Conservation (phyloP, 2,329 filamentous ascomycete genomes). For the Aureobasidium melanogenum region DNA sequence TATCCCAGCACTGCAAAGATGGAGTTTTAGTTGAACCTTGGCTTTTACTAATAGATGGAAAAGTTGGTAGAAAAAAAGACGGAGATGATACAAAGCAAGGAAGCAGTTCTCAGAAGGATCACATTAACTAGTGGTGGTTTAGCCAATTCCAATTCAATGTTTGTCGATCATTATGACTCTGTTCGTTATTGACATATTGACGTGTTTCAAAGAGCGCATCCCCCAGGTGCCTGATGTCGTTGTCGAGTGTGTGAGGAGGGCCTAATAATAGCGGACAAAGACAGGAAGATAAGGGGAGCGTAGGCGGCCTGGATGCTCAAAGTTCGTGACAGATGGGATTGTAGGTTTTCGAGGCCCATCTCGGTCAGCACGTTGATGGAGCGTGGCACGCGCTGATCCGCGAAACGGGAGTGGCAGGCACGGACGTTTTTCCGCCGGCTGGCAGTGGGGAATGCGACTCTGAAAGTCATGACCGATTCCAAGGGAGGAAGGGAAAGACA, state of each 20-base stretch:
- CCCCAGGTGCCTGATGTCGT: not conserved
- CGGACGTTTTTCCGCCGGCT: not conserved
- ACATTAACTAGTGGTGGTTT: not conserved
- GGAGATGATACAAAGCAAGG: not conserved
- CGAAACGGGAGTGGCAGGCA: not conserved
- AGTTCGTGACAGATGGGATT: not conserved
- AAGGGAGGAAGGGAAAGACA: not conserved
- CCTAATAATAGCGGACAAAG: not conserved
- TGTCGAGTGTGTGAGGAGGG: not conserved
- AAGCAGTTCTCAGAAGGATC: not conserved
- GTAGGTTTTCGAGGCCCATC: too few relatives aligned
- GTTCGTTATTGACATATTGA: not conserved
- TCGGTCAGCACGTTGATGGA: not conserved
- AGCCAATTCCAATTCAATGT: not conserved
- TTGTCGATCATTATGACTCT: not conserved
- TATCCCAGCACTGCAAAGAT: not conserved
- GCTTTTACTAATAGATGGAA: not conserved
- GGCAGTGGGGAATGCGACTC: not conserved
- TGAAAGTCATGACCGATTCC: not conserved
- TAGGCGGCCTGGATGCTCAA: not conserved
- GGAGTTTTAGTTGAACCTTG: not conserved
- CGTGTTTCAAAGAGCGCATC: not conserved
- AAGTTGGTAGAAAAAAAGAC: not conserved
- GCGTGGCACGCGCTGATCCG: not conserved
- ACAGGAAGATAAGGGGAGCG: too few relatives aligned